A percentile compares a stretch with the other conserved stretches of the same genome.
Evolutionary conservation across 2,329 filamentous ascomycete species (phyloP).

Genomic region (Biscogniauxia sp.): DNA sequence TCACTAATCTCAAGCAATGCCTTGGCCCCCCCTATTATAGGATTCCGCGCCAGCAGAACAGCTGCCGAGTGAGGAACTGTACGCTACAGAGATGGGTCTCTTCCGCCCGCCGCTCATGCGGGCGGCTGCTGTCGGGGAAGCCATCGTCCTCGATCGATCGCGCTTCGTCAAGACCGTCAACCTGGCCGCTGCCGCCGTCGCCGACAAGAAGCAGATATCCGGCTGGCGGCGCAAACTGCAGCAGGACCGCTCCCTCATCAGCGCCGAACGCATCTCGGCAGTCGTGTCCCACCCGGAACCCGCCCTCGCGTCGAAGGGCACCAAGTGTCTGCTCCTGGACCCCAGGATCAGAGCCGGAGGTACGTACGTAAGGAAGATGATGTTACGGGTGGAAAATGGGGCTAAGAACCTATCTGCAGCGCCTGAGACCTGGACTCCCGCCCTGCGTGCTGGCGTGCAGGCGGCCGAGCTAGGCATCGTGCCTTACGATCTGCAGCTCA

Average conservation of each 20-base stretch:
- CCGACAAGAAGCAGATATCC: constrained; percentile 72
- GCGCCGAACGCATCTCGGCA: constrained; percentile 59
- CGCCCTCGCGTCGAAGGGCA: constrained; percentile 49
- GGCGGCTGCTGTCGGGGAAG: constrained; percentile 45
- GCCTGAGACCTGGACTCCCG: constrained; percentile 72
- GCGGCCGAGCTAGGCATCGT: constrained; percentile 67
- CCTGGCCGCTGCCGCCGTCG: constrained; percentile 74
- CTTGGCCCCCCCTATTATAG: neutral
- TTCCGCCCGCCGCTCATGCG: constrained; percentile 81
- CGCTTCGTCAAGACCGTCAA: constrained; percentile 78
- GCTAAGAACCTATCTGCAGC: constrained; percentile 39
- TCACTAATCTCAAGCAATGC: neutral
- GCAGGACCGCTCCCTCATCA: constrained; percentile 64
- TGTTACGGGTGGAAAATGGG: neutral
- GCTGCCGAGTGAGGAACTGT: neutral
- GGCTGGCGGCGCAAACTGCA: constrained; percentile 66
- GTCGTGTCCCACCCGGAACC: constrained; percentile 63
- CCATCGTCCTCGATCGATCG: constrained; percentile 67
- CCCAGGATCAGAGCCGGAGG: constrained; percentile 55
- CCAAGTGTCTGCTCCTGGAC: constrained; percentile 60
- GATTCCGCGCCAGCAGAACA: neutral
- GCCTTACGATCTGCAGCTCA: constrained; percentile 71
- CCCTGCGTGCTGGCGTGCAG: constrained; percentile 66
- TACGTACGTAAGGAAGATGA: constrained; percentile 21
- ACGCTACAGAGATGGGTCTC: constrained; percentile 45